These are phyloP conservation scores for Podaxis sp. DNA, from an alignment of 768 basidiomycete species.

Conservation along the genomic window DNA sequence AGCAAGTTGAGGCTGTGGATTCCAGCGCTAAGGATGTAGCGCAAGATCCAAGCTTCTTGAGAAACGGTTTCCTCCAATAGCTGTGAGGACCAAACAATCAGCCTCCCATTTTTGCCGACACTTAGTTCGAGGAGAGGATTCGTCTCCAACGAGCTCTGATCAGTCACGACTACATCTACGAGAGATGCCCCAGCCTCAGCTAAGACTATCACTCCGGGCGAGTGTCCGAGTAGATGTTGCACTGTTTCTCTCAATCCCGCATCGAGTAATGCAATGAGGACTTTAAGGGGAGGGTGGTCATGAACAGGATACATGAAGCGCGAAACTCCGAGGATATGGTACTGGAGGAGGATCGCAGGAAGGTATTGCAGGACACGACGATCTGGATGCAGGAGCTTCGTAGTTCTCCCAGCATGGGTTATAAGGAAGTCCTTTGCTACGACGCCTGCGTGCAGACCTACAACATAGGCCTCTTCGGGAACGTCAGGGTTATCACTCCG, in stretches of 20 bases:
- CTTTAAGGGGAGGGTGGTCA: background rate
- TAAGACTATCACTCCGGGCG: background rate
- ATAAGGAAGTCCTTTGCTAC: background rate
- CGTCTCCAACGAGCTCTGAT: background rate
- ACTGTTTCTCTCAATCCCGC: background rate
- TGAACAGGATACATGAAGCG: background rate
- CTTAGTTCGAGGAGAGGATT: slow-evolving; percentile 1
- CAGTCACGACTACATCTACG: slow-evolving; percentile 9
- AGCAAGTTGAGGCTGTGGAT: background rate
- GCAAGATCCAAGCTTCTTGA: slow-evolving; percentile 6
- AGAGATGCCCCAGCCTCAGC: background rate
- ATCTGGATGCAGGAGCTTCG: background rate
- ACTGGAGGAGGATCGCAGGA: background rate
- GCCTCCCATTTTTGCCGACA: slow-evolving; percentile 13
- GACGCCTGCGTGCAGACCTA: background rate
- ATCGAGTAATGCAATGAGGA: background rate
- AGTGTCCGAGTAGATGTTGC: background rate
- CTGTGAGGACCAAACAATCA: slow-evolving; percentile 8
- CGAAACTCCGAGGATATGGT: background rate
- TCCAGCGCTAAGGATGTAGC: background rate
- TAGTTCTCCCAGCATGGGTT: background rate
- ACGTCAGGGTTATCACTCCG: background rate
- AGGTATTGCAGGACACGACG: background rate
- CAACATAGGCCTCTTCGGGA: background rate
- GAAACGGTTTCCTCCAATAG: background rate